These are phyloP conservation scores for Astrothelium subdiscretum DNA, from an alignment of 495 filamentous ascomycete species.

Conservation along the genomic window DNA sequence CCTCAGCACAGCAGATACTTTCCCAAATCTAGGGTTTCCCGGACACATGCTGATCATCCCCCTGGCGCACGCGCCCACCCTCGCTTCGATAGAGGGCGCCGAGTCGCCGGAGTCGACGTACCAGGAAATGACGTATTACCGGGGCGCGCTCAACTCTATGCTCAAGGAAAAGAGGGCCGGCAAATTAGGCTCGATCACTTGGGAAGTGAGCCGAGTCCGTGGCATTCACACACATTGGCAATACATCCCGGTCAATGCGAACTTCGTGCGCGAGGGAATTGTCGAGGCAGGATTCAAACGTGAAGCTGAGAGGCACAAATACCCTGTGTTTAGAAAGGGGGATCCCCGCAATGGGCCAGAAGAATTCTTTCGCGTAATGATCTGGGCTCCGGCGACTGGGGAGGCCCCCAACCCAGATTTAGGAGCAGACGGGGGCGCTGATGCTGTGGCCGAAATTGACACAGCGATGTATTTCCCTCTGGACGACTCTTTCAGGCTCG, in stretches of 20 bases:
- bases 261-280: constrained; percentile 51
- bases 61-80: constrained; percentile 60
- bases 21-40: constrained; percentile 60
- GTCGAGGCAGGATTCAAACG: constrained; percentile 78
- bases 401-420: not conserved
- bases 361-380: constrained; percentile 80
- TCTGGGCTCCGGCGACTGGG: constrained; percentile 47
- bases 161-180: constrained; percentile 18
- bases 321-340: constrained; percentile 39
- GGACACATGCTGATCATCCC: constrained; percentile 88
- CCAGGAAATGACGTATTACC: constrained; percentile 72
- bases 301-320: constrained; percentile 64
- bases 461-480: constrained; percentile 42
- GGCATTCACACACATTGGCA: constrained; percentile 93
- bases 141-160: constrained; percentile 60
- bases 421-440: not conserved
- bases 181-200: constrained; percentile 70
- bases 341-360: constrained; percentile 28
- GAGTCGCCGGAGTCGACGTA: constrained; percentile 46
- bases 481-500: constrained; percentile 42
- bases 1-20: constrained; percentile 56
- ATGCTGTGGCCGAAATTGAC: constrained; percentile 28
- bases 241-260: constrained; percentile 64
- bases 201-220: constrained; percentile 67
- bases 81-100: constrained; percentile 45